These are phyloP conservation scores for Ophiocordyceps camponoti-floridani DNA, from an alignment of 2,329 filamentous ascomycete species.

Conservation along the genomic window DNA sequence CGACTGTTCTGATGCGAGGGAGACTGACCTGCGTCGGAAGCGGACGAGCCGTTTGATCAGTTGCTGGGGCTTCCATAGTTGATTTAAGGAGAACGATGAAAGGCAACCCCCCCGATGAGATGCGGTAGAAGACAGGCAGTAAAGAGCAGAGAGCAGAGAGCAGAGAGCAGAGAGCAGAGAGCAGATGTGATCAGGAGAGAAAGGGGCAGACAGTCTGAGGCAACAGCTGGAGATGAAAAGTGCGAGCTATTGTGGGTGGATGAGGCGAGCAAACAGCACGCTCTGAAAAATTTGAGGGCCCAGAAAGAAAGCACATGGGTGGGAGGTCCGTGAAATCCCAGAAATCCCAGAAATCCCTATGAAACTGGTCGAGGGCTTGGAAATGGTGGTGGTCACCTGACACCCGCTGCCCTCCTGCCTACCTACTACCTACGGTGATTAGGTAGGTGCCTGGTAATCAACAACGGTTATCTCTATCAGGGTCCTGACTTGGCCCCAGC, in stretches of 20 bases:
- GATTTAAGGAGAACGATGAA: neutral
- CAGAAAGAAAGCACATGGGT: neutral
- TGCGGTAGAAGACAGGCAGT: no score
- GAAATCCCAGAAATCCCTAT: neutral
- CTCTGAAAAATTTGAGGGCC: neutral
- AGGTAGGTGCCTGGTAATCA: neutral
- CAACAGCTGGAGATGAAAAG: no score
- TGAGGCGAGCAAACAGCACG: neutral
- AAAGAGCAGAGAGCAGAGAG: no score
- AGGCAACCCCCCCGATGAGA: neutral
- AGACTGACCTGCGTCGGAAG: neutral
- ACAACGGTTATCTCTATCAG: neutral
- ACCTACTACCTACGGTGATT: neutral
- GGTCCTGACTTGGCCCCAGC: neutral
- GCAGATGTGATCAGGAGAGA: no score
- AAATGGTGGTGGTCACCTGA: neutral
- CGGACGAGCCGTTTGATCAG: neutral
- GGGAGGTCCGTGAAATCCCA: neutral
- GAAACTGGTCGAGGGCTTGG: neutral
- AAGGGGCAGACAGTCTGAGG: no score
- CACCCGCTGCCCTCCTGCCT: neutral
- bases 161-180: no score
- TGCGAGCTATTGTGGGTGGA: neutral
- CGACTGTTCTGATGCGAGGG: neutral
- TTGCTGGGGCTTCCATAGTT: neutral